Base-by-base conservation (phyloP, 176 grass and related monocot genomes). In the Hordeum marinum region DNA sequence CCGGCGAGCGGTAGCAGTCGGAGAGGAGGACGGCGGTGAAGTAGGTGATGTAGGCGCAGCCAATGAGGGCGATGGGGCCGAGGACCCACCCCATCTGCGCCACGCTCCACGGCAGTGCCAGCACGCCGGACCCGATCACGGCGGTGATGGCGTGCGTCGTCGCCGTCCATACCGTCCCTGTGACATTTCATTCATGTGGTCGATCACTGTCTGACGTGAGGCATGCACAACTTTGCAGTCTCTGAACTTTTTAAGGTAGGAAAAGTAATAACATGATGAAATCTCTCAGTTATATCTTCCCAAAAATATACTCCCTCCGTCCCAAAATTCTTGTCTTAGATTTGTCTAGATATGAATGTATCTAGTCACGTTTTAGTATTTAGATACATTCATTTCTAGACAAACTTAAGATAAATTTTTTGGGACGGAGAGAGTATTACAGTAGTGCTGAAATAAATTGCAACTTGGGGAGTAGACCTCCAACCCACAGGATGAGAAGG, bases 41-140 rank as follows among this genome's bases (percentile, higher is more conserved):
- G 68, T 95, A 98, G 55, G 96, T 98, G 46, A 98, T 87, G 73
- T 90, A 98, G 7, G 96, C 93, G 72, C 96, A 98, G 3, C 80
- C 96, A 40, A 95, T 11, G 68, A 98, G 96, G 7, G 85, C 96
- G 23, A 98, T 29, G 12, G 96, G 93, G 45, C 96, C 96, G 36
- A 98, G 80, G 13, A 98, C 55, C 96, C 96, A 98, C 0, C 96
- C 96, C 93, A 98, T 94, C 85, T 98, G 93, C 4, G 96, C 96
- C 39, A 98, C 93, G 76, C 96, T 98, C 96, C 96, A 98, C 70
- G 96, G 96, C 73, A 98, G 85, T 7, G 96, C 93, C 8, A 98
- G 87, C 62, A 98, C 96, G 62, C 96, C 96, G 35, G 93, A 98
- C 14, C 96, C 96, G 10, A 98, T 98, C 31, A 98, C 75, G 11